Conservation (phyloP, 148 eudicot genomes). For the Vaccinium macrocarpon region DNA sequence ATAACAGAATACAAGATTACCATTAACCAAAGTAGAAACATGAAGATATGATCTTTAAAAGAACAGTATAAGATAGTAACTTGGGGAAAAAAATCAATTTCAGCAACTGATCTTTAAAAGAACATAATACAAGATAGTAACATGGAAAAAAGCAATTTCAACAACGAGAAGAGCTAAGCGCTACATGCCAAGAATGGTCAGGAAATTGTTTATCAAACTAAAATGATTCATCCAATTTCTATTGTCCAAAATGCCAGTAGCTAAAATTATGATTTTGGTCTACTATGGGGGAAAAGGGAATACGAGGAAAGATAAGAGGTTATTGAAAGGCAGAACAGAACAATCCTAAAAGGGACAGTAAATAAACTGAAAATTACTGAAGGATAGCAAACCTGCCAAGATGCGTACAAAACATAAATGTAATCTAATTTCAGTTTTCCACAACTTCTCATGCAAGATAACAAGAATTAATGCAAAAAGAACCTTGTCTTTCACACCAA, state of each 20-base stretch:
- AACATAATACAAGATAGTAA: not conserved
- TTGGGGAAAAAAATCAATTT: too few relatives aligned
- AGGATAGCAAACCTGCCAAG: not conserved
- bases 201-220: not conserved
- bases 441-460: not conserved
- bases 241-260: not conserved
- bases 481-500: constrained; percentile 86
- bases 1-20: not conserved
- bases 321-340: not conserved
- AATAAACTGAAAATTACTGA: not conserved
- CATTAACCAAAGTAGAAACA: not conserved
- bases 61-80: too few relatives aligned
- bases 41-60: not conserved
- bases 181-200: not conserved
- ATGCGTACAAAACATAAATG: not conserved
- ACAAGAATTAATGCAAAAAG: not conserved
- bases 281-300: not conserved
- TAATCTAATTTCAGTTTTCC: not conserved
- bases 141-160: not conserved
- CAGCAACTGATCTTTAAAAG: not conserved
- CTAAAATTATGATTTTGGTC: not conserved
- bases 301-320: not conserved
- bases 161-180: not conserved
- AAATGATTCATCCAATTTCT: not conserved
- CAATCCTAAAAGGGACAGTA: too few relatives aligned